Conservation (phyloP, 75 land plant species). For the Azolla pinnata region DNA sequence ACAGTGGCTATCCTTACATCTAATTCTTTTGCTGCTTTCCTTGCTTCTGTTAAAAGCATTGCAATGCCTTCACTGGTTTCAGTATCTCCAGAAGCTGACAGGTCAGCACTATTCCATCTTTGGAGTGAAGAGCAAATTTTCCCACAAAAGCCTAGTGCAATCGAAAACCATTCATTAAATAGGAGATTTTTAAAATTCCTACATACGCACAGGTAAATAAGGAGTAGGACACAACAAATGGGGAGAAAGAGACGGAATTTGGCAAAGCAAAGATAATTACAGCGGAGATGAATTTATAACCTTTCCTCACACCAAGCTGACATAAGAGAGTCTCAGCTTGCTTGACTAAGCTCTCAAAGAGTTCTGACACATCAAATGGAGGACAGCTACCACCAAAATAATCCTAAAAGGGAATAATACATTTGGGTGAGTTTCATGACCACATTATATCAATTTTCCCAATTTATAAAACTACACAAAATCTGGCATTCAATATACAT, state of each 20-base stretch:
- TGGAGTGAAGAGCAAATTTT: conserved; percentile 1
- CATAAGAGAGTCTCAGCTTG: conserved; percentile 83
- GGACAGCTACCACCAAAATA: conserved; percentile 44
- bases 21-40: conserved; percentile 48
- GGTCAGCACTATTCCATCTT: neutral
- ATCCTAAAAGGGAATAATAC: too few relatives aligned
- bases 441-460: too few relatives aligned
- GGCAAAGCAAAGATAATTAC: neutral
- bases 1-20: conserved; percentile 88
- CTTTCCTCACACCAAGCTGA: conserved; percentile 74
- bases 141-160: neutral
- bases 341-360: conserved; percentile 66
- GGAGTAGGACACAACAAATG: neutral
- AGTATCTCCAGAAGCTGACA: conserved; percentile 8
- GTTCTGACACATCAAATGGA: conserved; percentile 79
- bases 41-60: conserved; percentile 21
- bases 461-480: too few relatives aligned
- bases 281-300: conserved; percentile 17
- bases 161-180: neutral
- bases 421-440: too few relatives aligned
- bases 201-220: neutral
- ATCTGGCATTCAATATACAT: too few relatives aligned
- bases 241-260: neutral
- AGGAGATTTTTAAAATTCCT: neutral
- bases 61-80: conserved; percentile 19